These are phyloP conservation scores for Fusarium tanahbumbuense DNA, from an alignment of 2,329 filamentous ascomycete genomes.

Conservation along the genomic window DNA sequence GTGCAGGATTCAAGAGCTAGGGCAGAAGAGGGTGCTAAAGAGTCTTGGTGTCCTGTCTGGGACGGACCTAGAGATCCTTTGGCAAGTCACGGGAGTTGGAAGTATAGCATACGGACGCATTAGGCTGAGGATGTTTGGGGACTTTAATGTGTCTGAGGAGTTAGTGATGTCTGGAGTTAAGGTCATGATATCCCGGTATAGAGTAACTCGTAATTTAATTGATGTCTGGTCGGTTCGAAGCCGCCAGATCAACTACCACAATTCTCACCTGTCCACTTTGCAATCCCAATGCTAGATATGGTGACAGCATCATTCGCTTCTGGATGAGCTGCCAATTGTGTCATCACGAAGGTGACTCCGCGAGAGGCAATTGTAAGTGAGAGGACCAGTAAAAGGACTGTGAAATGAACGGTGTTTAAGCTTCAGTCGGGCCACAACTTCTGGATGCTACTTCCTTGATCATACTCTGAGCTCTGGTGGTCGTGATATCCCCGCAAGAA, in stretches of 20 bases:
- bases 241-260: neutral
- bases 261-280: neutral
- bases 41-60: slow-evolving; percentile 42
- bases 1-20: slow-evolving; percentile 30
- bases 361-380: too few relatives aligned
- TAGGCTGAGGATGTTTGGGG: neutral
- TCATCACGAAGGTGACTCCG: too few relatives aligned
- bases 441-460: neutral
- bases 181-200: neutral
- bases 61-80: slow-evolving; percentile 37
- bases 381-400: too few relatives aligned
- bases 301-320: neutral
- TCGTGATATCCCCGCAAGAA: neutral
- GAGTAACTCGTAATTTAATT: neutral
- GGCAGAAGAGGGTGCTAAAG: slow-evolving; percentile 33
- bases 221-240: neutral
- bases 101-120: slow-evolving; percentile 25
- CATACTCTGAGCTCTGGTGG: neutral
- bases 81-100: slow-evolving; percentile 30
- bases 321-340: too few relatives aligned
- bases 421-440: too few relatives aligned
- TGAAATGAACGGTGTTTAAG: too few relatives aligned
- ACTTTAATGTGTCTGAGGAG: neutral
- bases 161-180: neutral
- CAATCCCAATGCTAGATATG: neutral